Evolutionary conservation across 306 rosid genomes (phyloP).

Genomic region (Quercus engelmannii): DNA sequence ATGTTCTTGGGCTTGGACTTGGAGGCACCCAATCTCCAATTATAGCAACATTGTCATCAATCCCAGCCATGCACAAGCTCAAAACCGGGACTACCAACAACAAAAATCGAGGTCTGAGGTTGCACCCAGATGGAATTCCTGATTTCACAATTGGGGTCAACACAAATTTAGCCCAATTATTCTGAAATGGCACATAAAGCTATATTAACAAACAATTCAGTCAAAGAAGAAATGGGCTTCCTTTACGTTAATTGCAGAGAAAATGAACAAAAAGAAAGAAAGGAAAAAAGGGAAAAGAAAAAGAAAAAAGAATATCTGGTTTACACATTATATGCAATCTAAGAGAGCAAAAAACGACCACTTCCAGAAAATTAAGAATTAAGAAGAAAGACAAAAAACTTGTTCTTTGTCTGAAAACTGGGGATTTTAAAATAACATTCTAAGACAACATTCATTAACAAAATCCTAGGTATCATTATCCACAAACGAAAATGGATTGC

Average conservation of each 20-base stretch:
- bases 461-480: too few species aligned
- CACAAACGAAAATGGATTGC: too few species aligned
- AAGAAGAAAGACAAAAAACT: not conserved
- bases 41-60: constrained; percentile 63
- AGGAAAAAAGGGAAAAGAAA: not conserved
- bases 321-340: not conserved
- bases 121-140: constrained; percentile 31
- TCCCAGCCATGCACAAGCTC: constrained; percentile 67
- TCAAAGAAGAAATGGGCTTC: not conserved
- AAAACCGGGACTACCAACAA: constrained; percentile 19
- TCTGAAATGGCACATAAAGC: not conserved
- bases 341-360: not conserved
- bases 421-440: not conserved
- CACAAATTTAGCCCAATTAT: not conserved
- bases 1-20: constrained; percentile 68
- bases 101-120: not conserved
- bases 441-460: not conserved
- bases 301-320: not conserved
- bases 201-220: not conserved
- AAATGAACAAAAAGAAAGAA: not conserved
- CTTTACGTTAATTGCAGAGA: not conserved
- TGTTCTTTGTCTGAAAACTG: not conserved
- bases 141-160: constrained; percentile 9
- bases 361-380: not conserved
- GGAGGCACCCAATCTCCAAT: constrained; percentile 77